phyloP scores from a whole-genome alignment of 2,329 filamentous ascomycete species.

The Ilyonectria destructans region DNA sequence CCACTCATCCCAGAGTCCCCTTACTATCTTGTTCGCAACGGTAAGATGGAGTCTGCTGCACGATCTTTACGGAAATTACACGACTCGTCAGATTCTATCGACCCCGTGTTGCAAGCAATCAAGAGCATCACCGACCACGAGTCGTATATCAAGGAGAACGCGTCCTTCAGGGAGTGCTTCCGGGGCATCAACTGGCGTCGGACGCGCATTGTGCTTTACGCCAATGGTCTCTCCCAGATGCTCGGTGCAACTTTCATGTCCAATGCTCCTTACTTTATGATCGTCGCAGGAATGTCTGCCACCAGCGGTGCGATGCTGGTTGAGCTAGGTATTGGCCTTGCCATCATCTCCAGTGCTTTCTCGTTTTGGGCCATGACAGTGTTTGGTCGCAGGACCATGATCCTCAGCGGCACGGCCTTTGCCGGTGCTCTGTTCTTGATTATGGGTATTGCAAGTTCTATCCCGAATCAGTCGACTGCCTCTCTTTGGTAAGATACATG shows the following conservation, averaged over 20 bases:
- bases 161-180: slow-evolving; percentile 14
- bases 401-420: slow-evolving; percentile 1
- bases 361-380: slow-evolving; percentile 7
- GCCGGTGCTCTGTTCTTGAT: slow-evolving; percentile 10
- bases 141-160: not conserved
- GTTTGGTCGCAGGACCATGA: slow-evolving; percentile 11
- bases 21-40: slow-evolving; percentile 5
- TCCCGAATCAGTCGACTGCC: not conserved
- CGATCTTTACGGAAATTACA: not conserved
- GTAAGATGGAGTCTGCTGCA: not conserved
- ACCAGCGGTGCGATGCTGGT: slow-evolving; percentile 8
- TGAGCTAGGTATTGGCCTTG: slow-evolving; percentile 13
- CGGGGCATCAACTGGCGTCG: slow-evolving; percentile 15
- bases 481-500: slow-evolving; percentile 1
- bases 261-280: slow-evolving; percentile 23
- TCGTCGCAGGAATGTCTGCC: slow-evolving; percentile 15
- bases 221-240: slow-evolving; percentile 1
- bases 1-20: slow-evolving; percentile 4
- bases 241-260: slow-evolving; percentile 12
- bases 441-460: slow-evolving; percentile 14
- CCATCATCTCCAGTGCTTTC: slow-evolving; percentile 7
- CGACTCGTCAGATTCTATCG: not conserved
- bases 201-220: slow-evolving; percentile 18
- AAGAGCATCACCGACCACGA: slow-evolving; percentile 3
- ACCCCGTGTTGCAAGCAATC: not conserved